Evolutionary conservation across 192 early-diverging fungal genomes (phyloP), one percentile per base, ranked within the genome.

Genomic region (Rhizophagus clarus): DNA sequence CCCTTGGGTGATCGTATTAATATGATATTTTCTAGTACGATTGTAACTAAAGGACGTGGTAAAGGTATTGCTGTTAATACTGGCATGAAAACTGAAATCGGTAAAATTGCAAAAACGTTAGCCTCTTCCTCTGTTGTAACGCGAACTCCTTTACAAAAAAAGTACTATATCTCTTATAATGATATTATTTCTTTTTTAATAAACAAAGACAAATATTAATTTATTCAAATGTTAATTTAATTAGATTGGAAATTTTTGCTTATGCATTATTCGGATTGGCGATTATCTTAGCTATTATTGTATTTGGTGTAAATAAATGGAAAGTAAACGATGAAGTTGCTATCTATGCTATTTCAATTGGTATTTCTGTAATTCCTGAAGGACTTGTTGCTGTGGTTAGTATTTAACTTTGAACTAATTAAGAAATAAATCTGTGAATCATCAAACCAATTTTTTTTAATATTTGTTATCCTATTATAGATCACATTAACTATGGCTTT

Each of bases 321-420:
- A 81, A 89, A 37, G 82, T 91, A 72, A 84, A 77, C 31, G 85
- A 85, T 49, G 91, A 94, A 34, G 86, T 90, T 28, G 87, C 89
- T 7, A 83, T 94, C 24, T 94, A 94, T 80, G 97, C 95, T 32
- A 92, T 98, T 63, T 92, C 92, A 51, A 86, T 97, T 51, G 94
- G 93, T 28, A 96, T 98, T 81, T 92, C 95, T 26, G 94, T 97
- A 29, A 97, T 98, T 83, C 97, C 97, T 56, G 96, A 97, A 84
- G 97, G 96, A 80, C 89, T 97, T 24, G 90, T 98, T 61, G 96
- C 96, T 34, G 96, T 98, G 28, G 96, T n/a, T n/a, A n/a, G n/a
- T n/a, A n/a, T n/a, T n/a, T n/a, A n/a, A n/a, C n/a, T n/a, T n/a
- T n/a, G n/a, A n/a, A n/a, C n/a, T n/a, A n/a, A n/a, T n/a, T n/a